A percentile compares a stretch with the other conserved stretches of the same genome.
phyloP scores from a whole-genome alignment of 2,329 filamentous ascomycete genomes.

The Fusarium kyushuense region DNA sequence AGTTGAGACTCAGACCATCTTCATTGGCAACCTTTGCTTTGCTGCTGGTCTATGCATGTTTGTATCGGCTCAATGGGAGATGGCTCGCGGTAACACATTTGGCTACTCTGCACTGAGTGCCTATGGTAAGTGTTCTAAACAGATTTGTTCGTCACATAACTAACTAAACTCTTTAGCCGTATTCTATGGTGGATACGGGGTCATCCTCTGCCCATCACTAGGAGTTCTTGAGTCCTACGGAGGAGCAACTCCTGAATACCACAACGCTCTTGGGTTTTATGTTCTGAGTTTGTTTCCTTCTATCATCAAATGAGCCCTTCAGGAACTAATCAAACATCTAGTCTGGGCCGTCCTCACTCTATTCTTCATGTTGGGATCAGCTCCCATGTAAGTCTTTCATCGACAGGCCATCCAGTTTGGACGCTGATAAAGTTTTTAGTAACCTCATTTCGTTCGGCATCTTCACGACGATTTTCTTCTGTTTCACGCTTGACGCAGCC shows the following conservation, averaged over 20 bases:
- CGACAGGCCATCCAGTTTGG: no score
- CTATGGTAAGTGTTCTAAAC: slow-evolving; percentile 31
- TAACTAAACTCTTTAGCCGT: slow-evolving; percentile 22
- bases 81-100: slow-evolving; percentile 48
- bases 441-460: slow-evolving; percentile 48
- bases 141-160: accelerated
- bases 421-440: not conserved
- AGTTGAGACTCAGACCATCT: slow-evolving; percentile 46
- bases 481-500: slow-evolving; percentile 42
- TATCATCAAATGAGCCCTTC: no score
- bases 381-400: slow-evolving; percentile 34
- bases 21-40: slow-evolving; percentile 49
- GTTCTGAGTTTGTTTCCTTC: slow-evolving; percentile 35
- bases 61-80: slow-evolving; percentile 49
- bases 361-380: slow-evolving; percentile 47
- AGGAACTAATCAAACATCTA: slow-evolving; percentile 6
- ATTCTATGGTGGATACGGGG: slow-evolving; percentile 49
- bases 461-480: slow-evolving; percentile 44
- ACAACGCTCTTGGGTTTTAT: slow-evolving; percentile 49
- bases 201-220: slow-evolving; percentile 43
- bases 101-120: slow-evolving; percentile 48
- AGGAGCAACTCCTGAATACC: slow-evolving; percentile 44
- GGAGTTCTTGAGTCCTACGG: slow-evolving; percentile 46
- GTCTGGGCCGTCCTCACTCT: slow-evolving; percentile 48
- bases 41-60: slow-evolving; percentile 47